Base-by-base conservation (phyloP, 495 filamentous ascomycete genomes). In the Neurospora sp. region DNA sequence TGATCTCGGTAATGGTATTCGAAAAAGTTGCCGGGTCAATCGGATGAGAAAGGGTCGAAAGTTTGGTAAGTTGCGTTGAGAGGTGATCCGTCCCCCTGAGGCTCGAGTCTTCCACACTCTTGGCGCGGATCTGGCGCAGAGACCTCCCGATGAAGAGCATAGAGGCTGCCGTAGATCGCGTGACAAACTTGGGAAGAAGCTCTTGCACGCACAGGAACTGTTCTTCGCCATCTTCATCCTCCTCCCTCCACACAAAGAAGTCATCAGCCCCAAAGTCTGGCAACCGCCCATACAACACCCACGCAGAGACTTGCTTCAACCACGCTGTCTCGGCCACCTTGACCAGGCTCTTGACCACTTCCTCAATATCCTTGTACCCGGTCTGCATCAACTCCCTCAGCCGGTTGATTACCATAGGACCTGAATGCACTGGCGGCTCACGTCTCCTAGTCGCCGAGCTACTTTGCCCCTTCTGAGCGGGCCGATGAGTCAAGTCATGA, bases 121-220 rank as follows among this genome's bases (percentile, higher is more conserved):
- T 85, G 22, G 79, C 83, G 42, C 91, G 84, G 59, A 97, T 91
- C 72, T 96, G 91, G 72, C 96, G 93, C 53, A 98, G 83, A 0
- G 93, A 95, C 73, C 91, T 91, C 2, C 96, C 96, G 73, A 99
- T 92, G 79, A 97, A 98, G 4, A 98, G 79, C 76, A 98, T 92
- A 10, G 94, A 97, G 10, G 87, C 85, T 37, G 93, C 94, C 4
- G 94, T 92, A 16, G 89, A 82, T 4, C 86, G 76, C 7, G 91
- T 88, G 12, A 97, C 94, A 76, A 97, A 97, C 22, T 86, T 87
- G 1, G 96, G 96, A 11, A 95, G 80, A 31, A 96, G 80, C 4
- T 82, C 78, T 42, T 72, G 72, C 71, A 77, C 85, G 74, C 59
- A 84, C 71, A 70, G 75, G 71, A 76, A 86, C 70, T 78, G 76